A percentile compares a stretch with the other conserved stretches of the same genome.
These are phyloP conservation scores for Trichoderma aggressivum DNA, from an alignment of 2,329 filamentous ascomycete species.

Conservation along the genomic window DNA sequence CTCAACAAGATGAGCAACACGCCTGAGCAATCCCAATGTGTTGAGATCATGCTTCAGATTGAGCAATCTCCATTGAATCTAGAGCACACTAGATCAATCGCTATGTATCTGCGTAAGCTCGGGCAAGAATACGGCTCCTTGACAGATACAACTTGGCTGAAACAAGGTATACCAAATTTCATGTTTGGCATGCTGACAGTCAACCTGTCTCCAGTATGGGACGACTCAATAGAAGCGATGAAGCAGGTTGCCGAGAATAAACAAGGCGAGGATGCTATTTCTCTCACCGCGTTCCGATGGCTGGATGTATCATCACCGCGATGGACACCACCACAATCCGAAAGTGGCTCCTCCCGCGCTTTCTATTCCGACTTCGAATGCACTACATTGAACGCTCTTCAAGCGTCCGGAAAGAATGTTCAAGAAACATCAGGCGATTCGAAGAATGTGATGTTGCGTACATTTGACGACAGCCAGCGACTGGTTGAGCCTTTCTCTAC, in stretches of 20 bases:
- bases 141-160: constrained; percentile 60
- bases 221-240: constrained; percentile 73
- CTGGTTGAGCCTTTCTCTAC: constrained; percentile 47
- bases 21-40: constrained; percentile 26
- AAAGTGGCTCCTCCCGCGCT: constrained; percentile 34
- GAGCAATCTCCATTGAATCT: constrained; percentile 77
- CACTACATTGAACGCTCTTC: constrained; percentile 64
- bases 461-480: constrained; percentile 63
- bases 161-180: constrained; percentile 72
- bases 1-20: constrained; percentile 54
- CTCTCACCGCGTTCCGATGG: constrained; percentile 75
- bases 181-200: constrained; percentile 88
- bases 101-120: constrained; percentile 82
- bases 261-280: constrained; percentile 68
- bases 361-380: constrained; percentile 78
- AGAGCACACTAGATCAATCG: constrained; percentile 70
- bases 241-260: constrained; percentile 70
- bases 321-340: constrained; percentile 45
- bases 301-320: constrained; percentile 56
- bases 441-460: constrained; percentile 55
- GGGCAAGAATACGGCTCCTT: constrained; percentile 60
- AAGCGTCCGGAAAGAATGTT: constrained; percentile 48
- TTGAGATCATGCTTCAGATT: constrained; percentile 65
- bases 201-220: constrained; percentile 81
- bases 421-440: constrained; percentile 52